Base-by-base conservation (phyloP, 306 rosid genomes). In the Benincasa hispida region DNA sequence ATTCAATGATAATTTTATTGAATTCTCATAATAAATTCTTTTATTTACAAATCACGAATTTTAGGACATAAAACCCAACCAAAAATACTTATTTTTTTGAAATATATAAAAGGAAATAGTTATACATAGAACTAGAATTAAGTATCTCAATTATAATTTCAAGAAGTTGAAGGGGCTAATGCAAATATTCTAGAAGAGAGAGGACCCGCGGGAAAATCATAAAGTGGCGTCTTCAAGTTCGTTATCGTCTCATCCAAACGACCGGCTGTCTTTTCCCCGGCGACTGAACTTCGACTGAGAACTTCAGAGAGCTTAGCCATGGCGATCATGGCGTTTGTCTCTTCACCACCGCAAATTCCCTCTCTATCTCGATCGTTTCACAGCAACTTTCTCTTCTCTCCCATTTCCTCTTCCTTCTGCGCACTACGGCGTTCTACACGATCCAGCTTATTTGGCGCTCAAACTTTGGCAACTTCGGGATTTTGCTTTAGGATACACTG, bases 401-500 rank as follows among this genome's bases (percentile, higher is more conserved):
- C 55, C 24, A 15, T 53, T 41, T 56, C 83, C 1, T 42, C 60
- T 56, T 12, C 85, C 50, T 70, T 83, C 55, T 21, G 77, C 66
- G 59, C 81, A 3, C 77, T 59, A n/a, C 78, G 81, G 76, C 74
- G 80, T 54, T 35, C 76, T 32, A 24, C 50, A 21, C 74, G 34
- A 5, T 41, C 54, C 39, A 24, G 56, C 21, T 35, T 74, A 59
- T 50, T 45, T 24, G 30, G 81, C 30, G 54, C 56, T 61, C 82
- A 54, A 37, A 5, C 83, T 67, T 60, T 51, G 30, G 28, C 63
- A 5, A 84, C 30, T 32, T 67, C 19, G 48, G 25, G 76, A 5
- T 72, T 83, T 48, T 58, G 54, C 42, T 35, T 45, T 68, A 81
- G 77, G 82, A 80, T 90, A 84, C 88, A 63, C 45, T 83, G 96